Evolutionary conservation across 129 eudicot species (phyloP), one percentile per base, ranked within the genome.

Genomic region (Dittrichia graveolens): DNA sequence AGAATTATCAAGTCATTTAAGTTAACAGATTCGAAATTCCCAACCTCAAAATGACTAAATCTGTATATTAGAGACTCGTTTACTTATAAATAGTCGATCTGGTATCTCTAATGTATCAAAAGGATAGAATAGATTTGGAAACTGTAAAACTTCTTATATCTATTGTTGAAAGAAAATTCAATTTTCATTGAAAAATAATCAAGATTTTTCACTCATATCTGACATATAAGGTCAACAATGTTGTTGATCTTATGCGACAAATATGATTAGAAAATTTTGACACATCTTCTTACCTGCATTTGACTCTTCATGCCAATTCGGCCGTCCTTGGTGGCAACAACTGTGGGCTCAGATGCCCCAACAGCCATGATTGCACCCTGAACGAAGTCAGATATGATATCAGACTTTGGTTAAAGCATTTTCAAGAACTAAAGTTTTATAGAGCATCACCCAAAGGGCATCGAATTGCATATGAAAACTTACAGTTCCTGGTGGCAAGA

Each of bases 311-410:
- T 75, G 82, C 99, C 97, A 16, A 95, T 95, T 8, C 95, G 89
- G 35, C 96, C 97, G 82, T 95, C 99, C 62, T 95, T 95, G 46
- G 94, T 95, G 63, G 88, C 99, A 73, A 95, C 97, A 65, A 95
- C 83, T 66, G 96, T 77, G 42, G 99, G 97, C 69, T 86, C 82
- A 62, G 97, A 95, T 60, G 94, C 91, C 37, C 99, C 97, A 48
- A 95, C 96, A 67, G 97, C 99, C 99, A 95, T 95, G 69, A 90
- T 95, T 77, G 99, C 97, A 65, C 97, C 99, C 99, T 95, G 85
- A 49, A 72, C 39, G 75, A 69, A 67, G 67, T 58, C 10, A 38
- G 2, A 24, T 24, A 24, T 24, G 31, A 24, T 24, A 24, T 47
- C 55, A 52, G n/a, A 44, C 37, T 18, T 18, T 68, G 47, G 7